Conservation (phyloP, 495 filamentous ascomycete genomes). For the Tuber brumale region DNA sequence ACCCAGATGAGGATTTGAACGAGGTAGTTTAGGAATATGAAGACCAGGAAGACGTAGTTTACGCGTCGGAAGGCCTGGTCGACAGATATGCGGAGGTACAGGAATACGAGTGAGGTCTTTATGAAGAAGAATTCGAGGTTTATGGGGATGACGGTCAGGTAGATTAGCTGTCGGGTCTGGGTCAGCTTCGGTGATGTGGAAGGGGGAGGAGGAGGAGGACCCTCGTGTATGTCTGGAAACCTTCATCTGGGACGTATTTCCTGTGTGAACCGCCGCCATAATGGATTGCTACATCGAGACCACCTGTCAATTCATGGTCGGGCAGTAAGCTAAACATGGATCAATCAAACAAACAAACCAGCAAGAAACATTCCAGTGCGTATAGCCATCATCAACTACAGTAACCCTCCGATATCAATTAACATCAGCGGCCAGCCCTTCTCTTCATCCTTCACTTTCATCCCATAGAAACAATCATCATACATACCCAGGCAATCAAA, state of each 20-base stretch:
- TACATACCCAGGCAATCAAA: neutral
- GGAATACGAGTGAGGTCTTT: neutral
- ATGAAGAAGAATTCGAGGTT: neutral
- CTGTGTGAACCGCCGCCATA: neutral
- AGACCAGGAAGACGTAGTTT: neutral
- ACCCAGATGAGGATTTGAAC: neutral
- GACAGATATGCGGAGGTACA: neutral
- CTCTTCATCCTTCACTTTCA: neutral
- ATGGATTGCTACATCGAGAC: neutral
- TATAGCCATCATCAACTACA: neutral
- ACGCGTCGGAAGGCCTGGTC: neutral
- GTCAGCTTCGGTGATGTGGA: neutral
- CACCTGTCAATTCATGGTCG: neutral
- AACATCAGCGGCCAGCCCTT: neutral
- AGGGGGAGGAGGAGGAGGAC: neutral
- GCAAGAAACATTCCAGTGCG: constrained; percentile 1
- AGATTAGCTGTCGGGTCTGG: neutral
- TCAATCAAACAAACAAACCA: neutral
- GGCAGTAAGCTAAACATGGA: neutral
- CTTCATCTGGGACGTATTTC: neutral
- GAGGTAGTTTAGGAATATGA: constrained; percentile 1
- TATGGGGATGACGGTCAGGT: neutral
- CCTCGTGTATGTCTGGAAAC: neutral
- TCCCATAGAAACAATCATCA: neutral
- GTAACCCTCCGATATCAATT: neutral